These are phyloP conservation scores for Cutaneotrichosporon mucoides DNA, from an alignment of 1,284 basidiomycete genomes.

Conservation along the genomic window DNA sequence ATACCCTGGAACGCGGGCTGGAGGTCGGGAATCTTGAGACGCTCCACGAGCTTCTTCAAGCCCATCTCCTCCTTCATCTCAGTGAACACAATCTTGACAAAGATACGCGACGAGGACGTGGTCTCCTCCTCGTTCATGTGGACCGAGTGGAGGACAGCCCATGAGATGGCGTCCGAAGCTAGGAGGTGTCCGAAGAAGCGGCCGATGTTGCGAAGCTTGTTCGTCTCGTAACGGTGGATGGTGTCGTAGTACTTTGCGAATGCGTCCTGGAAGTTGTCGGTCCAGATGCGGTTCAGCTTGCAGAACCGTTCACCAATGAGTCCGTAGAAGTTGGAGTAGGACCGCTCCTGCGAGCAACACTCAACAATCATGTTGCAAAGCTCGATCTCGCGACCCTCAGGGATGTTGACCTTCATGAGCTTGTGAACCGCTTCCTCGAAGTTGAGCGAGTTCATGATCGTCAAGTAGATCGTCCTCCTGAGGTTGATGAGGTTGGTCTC, in stretches of 20 bases:
- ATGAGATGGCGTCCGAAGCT: constrained; percentile 80
- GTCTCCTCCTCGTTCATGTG: constrained; percentile 98
- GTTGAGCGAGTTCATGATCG: constrained; percentile 96
- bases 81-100: constrained; percentile 91
- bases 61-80: constrained; percentile 95
- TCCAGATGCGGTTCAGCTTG: constrained; percentile 93
- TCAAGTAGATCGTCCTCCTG: constrained; percentile 89
- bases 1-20: constrained; percentile 70
- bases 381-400: constrained; percentile 93
- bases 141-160: constrained; percentile 77
- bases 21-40: constrained; percentile 83
- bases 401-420: constrained; percentile 84
- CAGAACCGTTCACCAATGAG: constrained; percentile 93
- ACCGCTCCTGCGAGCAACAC: constrained; percentile 98
- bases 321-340: constrained; percentile 94
- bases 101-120: constrained; percentile 92
- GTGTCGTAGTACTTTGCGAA: constrained; percentile 92
- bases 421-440: constrained; percentile 99
- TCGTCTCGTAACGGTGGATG: constrained; percentile 98
- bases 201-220: constrained; percentile 93
- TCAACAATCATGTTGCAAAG: constrained; percentile 98
- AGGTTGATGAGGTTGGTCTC: constrained; percentile 95
- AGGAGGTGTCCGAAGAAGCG: constrained; percentile 92
- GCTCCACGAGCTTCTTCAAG: constrained; percentile 70
- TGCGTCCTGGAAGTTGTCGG: constrained; percentile 78